Conservation (phyloP, 257 asterid species). For the Solanum gandarillasii region DNA sequence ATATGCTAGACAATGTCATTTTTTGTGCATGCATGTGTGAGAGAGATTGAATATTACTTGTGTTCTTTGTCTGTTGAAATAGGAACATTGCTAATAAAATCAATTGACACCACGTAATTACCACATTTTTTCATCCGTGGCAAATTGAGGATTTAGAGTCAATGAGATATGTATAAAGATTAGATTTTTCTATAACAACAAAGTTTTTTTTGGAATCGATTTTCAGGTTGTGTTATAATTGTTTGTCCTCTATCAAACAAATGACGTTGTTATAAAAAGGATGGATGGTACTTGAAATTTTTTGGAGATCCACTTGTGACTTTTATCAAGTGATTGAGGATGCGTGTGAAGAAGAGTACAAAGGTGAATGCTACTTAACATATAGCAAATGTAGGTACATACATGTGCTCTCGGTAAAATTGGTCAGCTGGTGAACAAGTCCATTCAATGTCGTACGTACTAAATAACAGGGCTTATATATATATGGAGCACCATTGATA, state of each 20-base stretch:
- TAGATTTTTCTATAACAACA: neutral
- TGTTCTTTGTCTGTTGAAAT: slow-evolving; percentile 13
- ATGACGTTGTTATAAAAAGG: neutral
- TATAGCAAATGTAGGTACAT: neutral
- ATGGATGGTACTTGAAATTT: neutral
- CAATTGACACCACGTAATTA: neutral
- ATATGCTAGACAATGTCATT: slow-evolving; percentile 16
- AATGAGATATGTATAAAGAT: neutral
- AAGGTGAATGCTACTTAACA: neutral
- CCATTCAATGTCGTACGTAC: neutral
- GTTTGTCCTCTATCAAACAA: neutral
- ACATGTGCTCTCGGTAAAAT: neutral
- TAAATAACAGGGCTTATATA: neutral
- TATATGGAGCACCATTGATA: neutral
- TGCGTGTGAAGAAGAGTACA: neutral
- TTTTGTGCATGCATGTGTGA: slow-evolving; percentile 7
- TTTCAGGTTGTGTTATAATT: neutral
- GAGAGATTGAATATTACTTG: slow-evolving; percentile 25
- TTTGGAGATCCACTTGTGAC: neutral
- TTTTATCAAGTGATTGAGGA: neutral
- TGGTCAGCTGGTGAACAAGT: neutral
- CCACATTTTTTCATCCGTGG: neutral
- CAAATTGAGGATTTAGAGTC: neutral
- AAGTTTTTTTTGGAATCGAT: neutral
- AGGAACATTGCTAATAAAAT: slow-evolving; percentile 2